Percentiles rank a stretch among this genome's conserved stretches.
Evolutionary conservation across 2,329 filamentous ascomycete species (phyloP).

Genomic region (Didymella pomorum): DNA sequence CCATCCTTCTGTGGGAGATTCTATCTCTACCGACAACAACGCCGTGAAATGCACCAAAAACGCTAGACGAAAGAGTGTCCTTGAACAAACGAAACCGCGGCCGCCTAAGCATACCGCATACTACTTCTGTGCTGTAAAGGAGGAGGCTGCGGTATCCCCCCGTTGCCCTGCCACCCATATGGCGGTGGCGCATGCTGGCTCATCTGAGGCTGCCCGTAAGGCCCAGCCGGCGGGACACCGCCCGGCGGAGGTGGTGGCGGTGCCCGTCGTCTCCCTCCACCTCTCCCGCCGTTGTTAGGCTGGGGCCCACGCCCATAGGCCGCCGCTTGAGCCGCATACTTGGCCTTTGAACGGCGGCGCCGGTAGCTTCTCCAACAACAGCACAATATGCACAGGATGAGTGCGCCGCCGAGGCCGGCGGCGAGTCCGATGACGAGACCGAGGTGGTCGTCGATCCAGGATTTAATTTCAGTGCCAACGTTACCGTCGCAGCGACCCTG

Average conservation of each 20-base stretch:
- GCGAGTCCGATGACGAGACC: slow-evolving; percentile 82
- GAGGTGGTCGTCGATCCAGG: slow-evolving; percentile 81
- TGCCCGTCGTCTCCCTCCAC: neutral
- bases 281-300: neutral
- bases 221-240: too few relatives aligned
- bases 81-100: slow-evolving; percentile 1
- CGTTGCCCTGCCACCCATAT: slow-evolving; percentile 14
- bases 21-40: too few relatives aligned
- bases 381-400: slow-evolving; percentile 69
- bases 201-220: neutral
- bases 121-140: slow-evolving; percentile 23
- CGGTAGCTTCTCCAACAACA: slow-evolving; percentile 68
- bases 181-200: slow-evolving; percentile 3
- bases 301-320: slow-evolving; percentile 16
- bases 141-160: slow-evolving; percentile 22
- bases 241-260: neutral
- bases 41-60: too few relatives aligned
- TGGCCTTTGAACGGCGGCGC: slow-evolving; percentile 34
- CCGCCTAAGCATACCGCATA: slow-evolving; percentile 28
- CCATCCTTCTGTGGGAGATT: too few relatives aligned
- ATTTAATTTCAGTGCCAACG: slow-evolving; percentile 72
- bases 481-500: slow-evolving; percentile 78
- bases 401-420: slow-evolving; percentile 73
- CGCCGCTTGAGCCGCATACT: slow-evolving; percentile 31
- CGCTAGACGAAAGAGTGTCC: neutral